Evolutionary conservation across 1,284 basidiomycete genomes (phyloP), one percentile per base, ranked within the genome.

Genomic region (Apiotrichum domesticum): DNA sequence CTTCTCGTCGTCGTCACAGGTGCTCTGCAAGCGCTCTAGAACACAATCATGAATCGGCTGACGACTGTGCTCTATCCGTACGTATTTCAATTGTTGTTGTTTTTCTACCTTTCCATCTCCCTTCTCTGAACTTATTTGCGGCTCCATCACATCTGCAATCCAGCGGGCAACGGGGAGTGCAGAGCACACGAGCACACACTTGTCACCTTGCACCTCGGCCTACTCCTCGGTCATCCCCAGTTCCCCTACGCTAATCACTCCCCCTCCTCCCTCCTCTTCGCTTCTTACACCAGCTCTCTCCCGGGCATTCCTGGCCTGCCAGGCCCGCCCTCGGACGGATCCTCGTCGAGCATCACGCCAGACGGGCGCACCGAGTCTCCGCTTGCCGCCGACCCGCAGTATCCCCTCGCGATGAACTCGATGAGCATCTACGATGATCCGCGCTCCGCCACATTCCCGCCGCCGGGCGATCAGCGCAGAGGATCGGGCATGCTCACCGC

Each of bases 341-440:
- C 58, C 11, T 43, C 55, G n/a, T 48, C 54, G 3, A 29, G 35
- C 40, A 15, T 15, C 42, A 46, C 56, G 3, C 48, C 46, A 35
- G 48, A 42, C 14, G 46, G 35, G 46, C 14, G 33, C 33, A 9
- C 10, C 33, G 37, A 33, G 21, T 57, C 51, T 6, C 53, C 45
- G 34, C 3, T 33, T 6, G 35, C 46, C n/a, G 3, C 10, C 15
- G 34, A 48, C 15, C 46, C 46, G 35, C 46, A 48, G 35, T 54
- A 40, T 15, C 40, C 33, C 2, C 49, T 48, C n/a, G 41, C 41
- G 32, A 47, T 56, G 47, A 50, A 54, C 45, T 35, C 45, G 45
- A 51, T 44, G 46, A 50, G 58, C 21, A 64, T 72, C 35, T 74
- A 74, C 56, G 67, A 74, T 57, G 72, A 74, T 59, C 72, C 72